Evolutionary conservation across 2,329 filamentous ascomycete genomes (phyloP).

Genomic region (Achaetomium macrosporum): DNA sequence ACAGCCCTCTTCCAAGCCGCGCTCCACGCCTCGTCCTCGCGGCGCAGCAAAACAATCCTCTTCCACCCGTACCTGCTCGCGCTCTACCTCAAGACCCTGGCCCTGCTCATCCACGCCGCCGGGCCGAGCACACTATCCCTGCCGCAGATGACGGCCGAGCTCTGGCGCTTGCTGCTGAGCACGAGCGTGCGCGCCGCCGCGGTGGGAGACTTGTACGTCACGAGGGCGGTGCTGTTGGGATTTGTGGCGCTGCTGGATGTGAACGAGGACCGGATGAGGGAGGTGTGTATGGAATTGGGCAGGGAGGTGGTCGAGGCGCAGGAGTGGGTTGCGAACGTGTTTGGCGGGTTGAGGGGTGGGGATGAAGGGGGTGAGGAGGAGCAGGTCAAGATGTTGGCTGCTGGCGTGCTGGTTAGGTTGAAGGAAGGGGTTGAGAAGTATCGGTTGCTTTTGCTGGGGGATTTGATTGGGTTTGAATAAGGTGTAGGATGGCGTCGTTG

Average conservation of each 20-base stretch:
- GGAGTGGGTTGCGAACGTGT: conserved; percentile 76
- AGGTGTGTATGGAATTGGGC: conserved; percentile 67
- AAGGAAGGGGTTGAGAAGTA: conserved; percentile 79
- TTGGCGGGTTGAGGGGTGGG: conserved; percentile 52
- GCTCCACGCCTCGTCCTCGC: conserved; percentile 34
- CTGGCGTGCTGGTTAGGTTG: conserved; percentile 69
- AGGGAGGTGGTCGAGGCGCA: conserved; percentile 77
- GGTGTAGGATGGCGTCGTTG: background rate
- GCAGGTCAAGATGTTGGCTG: conserved; percentile 70
- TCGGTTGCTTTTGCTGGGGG: conserved; percentile 69
- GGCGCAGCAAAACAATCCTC: conserved; percentile 51
- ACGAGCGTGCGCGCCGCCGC: conserved; percentile 53
- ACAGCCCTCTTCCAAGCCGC: conserved; percentile 72
- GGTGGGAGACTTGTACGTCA: conserved; percentile 58
- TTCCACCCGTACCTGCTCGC: conserved; percentile 70
- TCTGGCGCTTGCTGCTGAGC: conserved; percentile 72
- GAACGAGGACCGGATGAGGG: conserved; percentile 65
- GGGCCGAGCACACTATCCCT: conserved; percentile 73
- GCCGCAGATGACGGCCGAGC: conserved; percentile 73
- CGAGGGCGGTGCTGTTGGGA: conserved; percentile 70
- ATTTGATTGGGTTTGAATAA: conserved; percentile 41
- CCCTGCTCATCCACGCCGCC: conserved; percentile 73
- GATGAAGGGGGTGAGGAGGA: conserved; percentile 63
- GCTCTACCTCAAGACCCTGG: conserved; percentile 79
- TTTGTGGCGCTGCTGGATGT: conserved; percentile 77